Conservation (phyloP, 768 basidiomycete genomes). For the Tylopilus plumbeoviolaceoides region DNA sequence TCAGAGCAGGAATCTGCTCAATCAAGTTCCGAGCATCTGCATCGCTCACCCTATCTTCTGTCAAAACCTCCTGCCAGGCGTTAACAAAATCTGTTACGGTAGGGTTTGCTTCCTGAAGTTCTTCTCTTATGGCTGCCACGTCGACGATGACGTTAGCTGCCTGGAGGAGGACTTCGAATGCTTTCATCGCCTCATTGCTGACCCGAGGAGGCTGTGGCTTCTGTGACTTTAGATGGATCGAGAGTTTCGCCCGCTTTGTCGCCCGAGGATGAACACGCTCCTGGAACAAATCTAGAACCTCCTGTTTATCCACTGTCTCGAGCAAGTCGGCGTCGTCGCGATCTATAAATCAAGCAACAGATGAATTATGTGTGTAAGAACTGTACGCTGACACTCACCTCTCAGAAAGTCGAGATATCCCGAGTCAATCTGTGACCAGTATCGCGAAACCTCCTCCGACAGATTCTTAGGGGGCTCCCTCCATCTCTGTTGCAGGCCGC, state of each 20-base stretch:
- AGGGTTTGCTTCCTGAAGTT: constrained; percentile 53
- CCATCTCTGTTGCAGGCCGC: constrained; percentile 74
- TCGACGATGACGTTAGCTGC: constrained; percentile 47
- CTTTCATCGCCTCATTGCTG: constrained; percentile 58
- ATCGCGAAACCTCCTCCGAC: constrained; percentile 68
- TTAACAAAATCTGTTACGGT: constrained; percentile 54
- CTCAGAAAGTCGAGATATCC: constrained; percentile 86
- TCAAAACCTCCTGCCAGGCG: constrained; percentile 52
- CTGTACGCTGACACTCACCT: constrained; percentile 46
- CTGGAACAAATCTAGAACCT: constrained; percentile 69
- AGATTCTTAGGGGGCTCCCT: constrained; percentile 87
- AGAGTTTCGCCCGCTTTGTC: constrained; percentile 70
- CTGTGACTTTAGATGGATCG: constrained; percentile 75
- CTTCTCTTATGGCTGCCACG: constrained; percentile 47
- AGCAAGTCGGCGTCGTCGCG: constrained; percentile 68
- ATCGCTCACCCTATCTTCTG: constrained; percentile 37
- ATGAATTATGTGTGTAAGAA: neutral
- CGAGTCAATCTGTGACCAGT: constrained; percentile 66
- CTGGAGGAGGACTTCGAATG: constrained; percentile 53
- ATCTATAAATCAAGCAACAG: constrained; percentile 40
- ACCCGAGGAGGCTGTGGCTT: constrained; percentile 57
- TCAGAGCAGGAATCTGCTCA: constrained; percentile 51
- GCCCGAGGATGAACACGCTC: constrained; percentile 68
- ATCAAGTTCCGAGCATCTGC: constrained; percentile 46
- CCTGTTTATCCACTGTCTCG: constrained; percentile 62